Evolutionary conservation across 140 eudicot species (phyloP).

Genomic region (Erigeron philadelphicus): DNA sequence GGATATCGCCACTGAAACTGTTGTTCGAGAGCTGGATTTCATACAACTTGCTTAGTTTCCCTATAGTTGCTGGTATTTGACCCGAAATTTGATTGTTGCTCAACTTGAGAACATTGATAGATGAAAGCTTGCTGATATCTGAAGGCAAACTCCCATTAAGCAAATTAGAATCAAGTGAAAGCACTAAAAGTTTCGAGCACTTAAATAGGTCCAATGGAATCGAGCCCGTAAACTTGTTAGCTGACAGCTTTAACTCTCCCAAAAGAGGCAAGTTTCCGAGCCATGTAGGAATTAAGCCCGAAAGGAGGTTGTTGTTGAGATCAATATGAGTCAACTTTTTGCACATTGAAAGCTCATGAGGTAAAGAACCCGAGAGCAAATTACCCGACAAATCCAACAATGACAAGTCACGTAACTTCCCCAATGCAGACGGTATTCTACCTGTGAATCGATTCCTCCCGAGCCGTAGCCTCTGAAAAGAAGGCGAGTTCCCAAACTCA

Average conservation of each 20-base stretch:
- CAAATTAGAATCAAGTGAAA: conserved; percentile 56
- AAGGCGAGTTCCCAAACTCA: conserved; percentile 51
- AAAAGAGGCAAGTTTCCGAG: conserved; percentile 63
- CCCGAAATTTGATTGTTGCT: conserved; percentile 64
- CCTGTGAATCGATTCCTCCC: conserved; percentile 63
- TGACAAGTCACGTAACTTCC: conserved; percentile 47
- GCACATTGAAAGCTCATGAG: conserved; percentile 61
- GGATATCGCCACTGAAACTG: conserved; percentile 63
- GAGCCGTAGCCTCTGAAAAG: conserved; percentile 64
- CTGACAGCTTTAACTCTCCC: conserved; percentile 87
- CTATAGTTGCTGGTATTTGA: conserved; percentile 62
- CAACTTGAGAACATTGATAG: conserved; percentile 70
- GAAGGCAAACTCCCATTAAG: conserved; percentile 66
- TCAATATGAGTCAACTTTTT: conserved; percentile 64
- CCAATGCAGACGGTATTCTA: conserved; percentile 57
- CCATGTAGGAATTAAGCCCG: conserved; percentile 71
- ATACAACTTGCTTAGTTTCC: conserved; percentile 64
- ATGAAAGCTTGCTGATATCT: conserved; percentile 68
- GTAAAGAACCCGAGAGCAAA: conserved; percentile 63
- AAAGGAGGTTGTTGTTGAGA: conserved; percentile 62
- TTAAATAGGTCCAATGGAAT: conserved; percentile 66
- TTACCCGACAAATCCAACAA: conserved; percentile 73
- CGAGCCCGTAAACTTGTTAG: conserved; percentile 62
- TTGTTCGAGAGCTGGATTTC: conserved; percentile 69
- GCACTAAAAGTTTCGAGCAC: conserved; percentile 66